Percentiles rank a stretch among this genome's conserved stretches.
These are phyloP conservation scores for Conticribra guillardii DNA, from an alignment of 108 stramenopile genomes.

Conservation along the genomic window DNA sequence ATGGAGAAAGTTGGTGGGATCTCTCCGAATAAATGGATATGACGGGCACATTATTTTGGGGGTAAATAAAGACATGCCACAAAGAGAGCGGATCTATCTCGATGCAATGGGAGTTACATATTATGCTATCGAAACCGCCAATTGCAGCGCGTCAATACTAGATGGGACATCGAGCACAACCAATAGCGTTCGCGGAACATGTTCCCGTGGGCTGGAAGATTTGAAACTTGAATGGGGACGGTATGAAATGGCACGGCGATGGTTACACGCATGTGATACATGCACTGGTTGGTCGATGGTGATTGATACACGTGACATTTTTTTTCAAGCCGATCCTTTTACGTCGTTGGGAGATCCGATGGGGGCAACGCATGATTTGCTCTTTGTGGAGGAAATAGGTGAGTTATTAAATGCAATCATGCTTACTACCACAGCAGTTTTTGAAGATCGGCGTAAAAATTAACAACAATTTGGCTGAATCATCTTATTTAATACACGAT, in stretches of 20 bases:
- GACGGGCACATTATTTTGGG: slow-evolving; percentile 75
- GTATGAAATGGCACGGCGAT: slow-evolving; percentile 69
- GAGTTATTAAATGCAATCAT: not conserved
- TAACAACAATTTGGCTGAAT: too few species aligned
- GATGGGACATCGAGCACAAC: slow-evolving; percentile 6
- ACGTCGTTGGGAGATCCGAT: slow-evolving; percentile 50
- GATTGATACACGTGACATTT: slow-evolving; percentile 70
- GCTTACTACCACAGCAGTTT: too few species aligned
- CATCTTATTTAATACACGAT: too few species aligned
- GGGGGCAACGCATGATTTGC: slow-evolving; percentile 56
- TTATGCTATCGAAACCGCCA: slow-evolving; percentile 41
- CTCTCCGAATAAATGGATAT: slow-evolving; percentile 70
- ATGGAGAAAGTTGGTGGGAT: slow-evolving; percentile 62
- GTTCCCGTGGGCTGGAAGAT: slow-evolving; percentile 45
- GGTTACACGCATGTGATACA: slow-evolving; percentile 59
- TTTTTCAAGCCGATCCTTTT: slow-evolving; percentile 82
- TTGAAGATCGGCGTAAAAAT: too few species aligned
- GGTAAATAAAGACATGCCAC: slow-evolving; percentile 51
- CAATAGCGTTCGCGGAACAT: slow-evolving; percentile 39
- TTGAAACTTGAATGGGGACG: slow-evolving; percentile 78
- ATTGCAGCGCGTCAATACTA: slow-evolving; percentile 39
- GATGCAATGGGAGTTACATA: slow-evolving; percentile 51
- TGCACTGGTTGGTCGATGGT: slow-evolving; percentile 80
- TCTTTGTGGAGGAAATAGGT: slow-evolving; percentile 66
- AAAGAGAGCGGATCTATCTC: slow-evolving; percentile 37